These are phyloP conservation scores for Plenodomus biglobosus DNA, from an alignment of 2,329 filamentous ascomycete species.

Conservation along the genomic window DNA sequence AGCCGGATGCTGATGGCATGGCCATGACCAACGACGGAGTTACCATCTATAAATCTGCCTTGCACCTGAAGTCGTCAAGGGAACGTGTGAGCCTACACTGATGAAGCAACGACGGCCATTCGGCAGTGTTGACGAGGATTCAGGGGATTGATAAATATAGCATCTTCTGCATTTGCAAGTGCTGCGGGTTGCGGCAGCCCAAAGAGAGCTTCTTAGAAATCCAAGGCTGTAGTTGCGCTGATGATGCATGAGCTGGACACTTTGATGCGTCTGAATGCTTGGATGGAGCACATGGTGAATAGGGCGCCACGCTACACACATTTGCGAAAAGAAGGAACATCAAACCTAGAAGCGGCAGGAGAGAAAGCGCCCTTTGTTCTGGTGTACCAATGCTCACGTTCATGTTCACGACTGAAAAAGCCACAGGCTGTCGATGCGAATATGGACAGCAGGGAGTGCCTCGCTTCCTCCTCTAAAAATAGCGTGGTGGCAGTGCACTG, in stretches of 20 bases:
- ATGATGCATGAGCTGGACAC: neutral
- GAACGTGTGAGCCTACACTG: no score
- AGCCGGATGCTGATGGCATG: no score
- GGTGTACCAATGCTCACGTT: neutral
- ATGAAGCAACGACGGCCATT: no score
- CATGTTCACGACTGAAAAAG: neutral
- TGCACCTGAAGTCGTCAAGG: no score
- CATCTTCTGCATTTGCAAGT: no score
- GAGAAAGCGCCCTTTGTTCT: neutral
- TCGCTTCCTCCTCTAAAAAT: conserved; percentile 29
- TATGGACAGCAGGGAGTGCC: conserved; percentile 12
- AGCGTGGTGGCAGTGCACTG: conserved; percentile 31
- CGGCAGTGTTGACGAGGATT: no score
- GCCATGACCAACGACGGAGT: no score
- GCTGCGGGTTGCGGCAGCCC: no score
- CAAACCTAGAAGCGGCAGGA: neutral
- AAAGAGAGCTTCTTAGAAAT: no score
- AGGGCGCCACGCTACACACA: neutral
- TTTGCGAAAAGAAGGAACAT: neutral
- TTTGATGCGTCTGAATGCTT: neutral
- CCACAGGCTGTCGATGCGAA: neutral
- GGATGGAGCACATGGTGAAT: neutral
- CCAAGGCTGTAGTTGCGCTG: neutral
- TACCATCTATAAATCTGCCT: no score
- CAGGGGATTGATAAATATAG: no score